Evolutionary conservation across 2,329 filamentous ascomycete species (phyloP).

Genomic region (Fusarium sublunatum): DNA sequence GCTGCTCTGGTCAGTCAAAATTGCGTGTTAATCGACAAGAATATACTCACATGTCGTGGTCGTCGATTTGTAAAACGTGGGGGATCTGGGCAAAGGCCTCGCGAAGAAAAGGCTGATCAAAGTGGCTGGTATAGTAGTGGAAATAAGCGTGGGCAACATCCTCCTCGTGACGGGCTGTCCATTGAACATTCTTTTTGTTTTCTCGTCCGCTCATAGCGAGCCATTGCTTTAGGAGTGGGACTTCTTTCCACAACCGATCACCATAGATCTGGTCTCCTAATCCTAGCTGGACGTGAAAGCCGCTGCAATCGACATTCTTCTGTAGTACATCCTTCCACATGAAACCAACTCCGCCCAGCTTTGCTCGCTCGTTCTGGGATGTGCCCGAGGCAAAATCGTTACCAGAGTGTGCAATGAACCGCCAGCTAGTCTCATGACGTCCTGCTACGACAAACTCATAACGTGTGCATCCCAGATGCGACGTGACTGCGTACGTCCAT

Average conservation of each 20-base stretch:
- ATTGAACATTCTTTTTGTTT: conserved; percentile 86
- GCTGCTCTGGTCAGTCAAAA: conserved; percentile 57
- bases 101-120: conserved; percentile 93
- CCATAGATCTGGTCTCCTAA: conserved; percentile 96
- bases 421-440: conserved; percentile 89
- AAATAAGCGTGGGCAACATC: conserved; percentile 97
- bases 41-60: conserved; percentile 91
- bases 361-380: conserved; percentile 84
- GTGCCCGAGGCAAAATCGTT: conserved; percentile 95
- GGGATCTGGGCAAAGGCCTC: conserved; percentile 98
- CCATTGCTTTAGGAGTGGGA: conserved; percentile 94
- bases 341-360: conserved; percentile 87
- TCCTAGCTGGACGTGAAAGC: conserved; percentile 93
- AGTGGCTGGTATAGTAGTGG: conserved; percentile 98
- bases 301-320: conserved; percentile 95
- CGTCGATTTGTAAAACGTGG: conserved; percentile 90
- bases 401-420: conserved; percentile 94
- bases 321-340: conserved; percentile 99
- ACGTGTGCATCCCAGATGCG: conserved; percentile 94
- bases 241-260: conserved; percentile 95
- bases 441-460: conserved; percentile 98
- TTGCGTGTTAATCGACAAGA: not conserved
- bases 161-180: conserved; percentile 95
- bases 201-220: conserved; percentile 92
- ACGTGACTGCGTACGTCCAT: conserved; percentile 99